Evolutionary conservation across 1,139 yeast genomes (phyloP), one percentile per base, ranked within the genome.

Genomic region (Hyphopichia buzzinii): DNA sequence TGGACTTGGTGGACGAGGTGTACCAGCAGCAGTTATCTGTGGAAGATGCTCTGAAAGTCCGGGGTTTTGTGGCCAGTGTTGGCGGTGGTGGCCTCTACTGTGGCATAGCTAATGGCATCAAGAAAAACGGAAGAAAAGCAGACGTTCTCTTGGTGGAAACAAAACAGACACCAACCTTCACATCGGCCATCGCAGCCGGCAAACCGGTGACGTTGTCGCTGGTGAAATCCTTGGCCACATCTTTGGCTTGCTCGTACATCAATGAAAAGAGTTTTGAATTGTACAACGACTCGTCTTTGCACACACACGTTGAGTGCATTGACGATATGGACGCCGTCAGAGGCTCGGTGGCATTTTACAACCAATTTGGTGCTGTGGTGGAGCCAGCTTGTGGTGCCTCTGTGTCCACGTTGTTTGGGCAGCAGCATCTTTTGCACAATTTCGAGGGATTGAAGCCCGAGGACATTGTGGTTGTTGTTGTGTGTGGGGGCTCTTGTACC

Each of bases 321-420:
- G 70, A 66, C 38, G 74, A 68, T 39, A 34, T 44, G 15, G 72
- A 67, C 26, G 67, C 72, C 1, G 51, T 62, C 2, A 47, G 48
- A 30, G 72, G 64, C 0, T 43, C 56, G 2, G 44, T 66, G 11
- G 54, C 56, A 24, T 59, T 52, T 37, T 54, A 52, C 38, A 53
- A 57, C 8, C 43, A 41, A 8, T 58, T 62, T 24, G 54, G 56
- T 2, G 43, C 38, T 15, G 36, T 54, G 14, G 62, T 66, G 3
- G 74, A 68, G 40, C 73, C 74, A 1, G 73, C 74, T 1, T 68
- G 74, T 48, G 74, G 74, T 2, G 72, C 72, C 0, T 56, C 72
- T 2, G 45, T 60, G 12, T 48, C 62, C 0, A 54, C 55, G 10
- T 65, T 57, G 2, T 55, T 53, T 35, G 47, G 49, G 15, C 52